Evolutionary conservation across 345 rosid species (phyloP), one percentile per base, ranked within the genome.

Genomic region (Populus pruinosa): DNA sequence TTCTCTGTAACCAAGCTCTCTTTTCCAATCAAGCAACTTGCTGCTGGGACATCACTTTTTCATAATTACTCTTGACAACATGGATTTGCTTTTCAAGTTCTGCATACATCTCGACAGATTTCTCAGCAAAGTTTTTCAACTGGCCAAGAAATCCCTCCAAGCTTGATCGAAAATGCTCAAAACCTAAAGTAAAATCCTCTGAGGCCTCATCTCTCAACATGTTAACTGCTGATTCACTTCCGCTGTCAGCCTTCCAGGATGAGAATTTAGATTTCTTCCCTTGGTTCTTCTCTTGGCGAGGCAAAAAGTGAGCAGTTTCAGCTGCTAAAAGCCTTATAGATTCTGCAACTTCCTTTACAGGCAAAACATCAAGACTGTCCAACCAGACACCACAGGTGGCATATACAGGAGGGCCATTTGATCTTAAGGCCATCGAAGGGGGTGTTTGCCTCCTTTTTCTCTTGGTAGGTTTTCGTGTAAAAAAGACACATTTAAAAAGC

Each of bases 371-470:
- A 41, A 93, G 90, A 77, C 74, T 81, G 35, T 91, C 94, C 73
- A 90, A 78, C 99, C 99, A 93, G 70, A 76, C 79, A 49, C 85
- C 94, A 43, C 93, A 90, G 1, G 97, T 92, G 65, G 72, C 88
- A 38, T 93, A 93, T 43, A 92, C 88, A 20, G 97, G 97, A 79
- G 99, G 97, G 29, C 97, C 99, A 8, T 0, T 38, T 68, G 33
- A 1, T 76, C 91, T 89, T 75, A 86, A 55, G 1, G 69, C 75
- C 27, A 0, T 8, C 6, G 79, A 5, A 1, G 85, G 87, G 64
- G 25, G 29, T 35, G 36, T 74, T 7, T 0, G 39, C 72, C 69
- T 78, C 73, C 78, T 84, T 72, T 86, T 92, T 18, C 86, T 83
- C 82, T 71, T 87, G 17, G 87, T 36, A 61, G 85, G 21, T 73